These are phyloP conservation scores for Arthrobotrys entomopaga DNA, from an alignment of 2,329 filamentous ascomycete genomes.

Conservation along the genomic window DNA sequence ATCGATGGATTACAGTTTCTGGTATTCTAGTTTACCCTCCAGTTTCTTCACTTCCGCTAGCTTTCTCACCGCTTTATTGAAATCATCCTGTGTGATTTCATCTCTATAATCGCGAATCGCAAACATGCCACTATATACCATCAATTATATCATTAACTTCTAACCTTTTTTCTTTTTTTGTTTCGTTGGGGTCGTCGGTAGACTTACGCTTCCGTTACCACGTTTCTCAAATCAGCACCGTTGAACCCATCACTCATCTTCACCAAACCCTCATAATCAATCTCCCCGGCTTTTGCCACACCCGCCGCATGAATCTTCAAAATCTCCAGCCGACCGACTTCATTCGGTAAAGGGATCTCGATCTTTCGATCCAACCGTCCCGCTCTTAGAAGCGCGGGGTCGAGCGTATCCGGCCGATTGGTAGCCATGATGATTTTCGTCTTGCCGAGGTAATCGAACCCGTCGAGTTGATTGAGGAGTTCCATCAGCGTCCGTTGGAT, in stretches of 20 bases:
- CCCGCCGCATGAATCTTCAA: constrained; percentile 94
- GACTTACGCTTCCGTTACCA: constrained; percentile 96
- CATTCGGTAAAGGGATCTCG: constrained; percentile 95
- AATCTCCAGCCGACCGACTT: constrained; percentile 94
- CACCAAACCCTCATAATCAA: constrained; percentile 98
- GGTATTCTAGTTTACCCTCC: constrained; percentile 97
- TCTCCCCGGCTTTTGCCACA: constrained; percentile 89
- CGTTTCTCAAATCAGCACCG: constrained; percentile 95
- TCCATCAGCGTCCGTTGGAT: constrained; percentile 99
- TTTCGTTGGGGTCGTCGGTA: not conserved
- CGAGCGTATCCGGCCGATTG: constrained; percentile 94
- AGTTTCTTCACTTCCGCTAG: constrained; percentile 97
- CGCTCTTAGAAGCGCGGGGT: constrained; percentile 89
- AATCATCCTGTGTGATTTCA: constrained; percentile 96
- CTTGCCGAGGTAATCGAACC: constrained; percentile 98
- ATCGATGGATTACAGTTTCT: constrained; percentile 87
- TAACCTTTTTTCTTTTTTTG: not conserved
- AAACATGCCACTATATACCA: constrained; percentile 80
- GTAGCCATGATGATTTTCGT: constrained; percentile 99
- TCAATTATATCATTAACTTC: constrained; percentile 58
- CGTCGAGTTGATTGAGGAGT: constrained; percentile 95
- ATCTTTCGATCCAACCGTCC: constrained; percentile 97
- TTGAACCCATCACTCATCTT: constrained; percentile 99
- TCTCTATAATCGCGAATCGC: constrained; percentile 99
- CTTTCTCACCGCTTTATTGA: constrained; percentile 99